Evolutionary conservation across 78 protist species (phyloP).

Genomic region (Speleostelium caveatum): DNA sequence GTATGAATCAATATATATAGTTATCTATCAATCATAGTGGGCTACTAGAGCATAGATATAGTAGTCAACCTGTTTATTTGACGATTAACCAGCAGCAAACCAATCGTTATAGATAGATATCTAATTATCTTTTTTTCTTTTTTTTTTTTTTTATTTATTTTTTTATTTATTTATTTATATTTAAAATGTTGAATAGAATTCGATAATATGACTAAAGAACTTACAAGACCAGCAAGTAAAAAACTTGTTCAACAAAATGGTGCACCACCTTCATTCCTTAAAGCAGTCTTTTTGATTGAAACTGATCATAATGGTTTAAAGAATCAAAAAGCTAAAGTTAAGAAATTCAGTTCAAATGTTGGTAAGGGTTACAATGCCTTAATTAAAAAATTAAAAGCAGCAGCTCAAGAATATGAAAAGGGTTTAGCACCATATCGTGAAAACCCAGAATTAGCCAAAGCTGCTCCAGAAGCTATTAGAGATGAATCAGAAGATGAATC

Average conservation of each 20-base stretch:
- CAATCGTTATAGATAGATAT: neutral
- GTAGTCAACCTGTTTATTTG: neutral
- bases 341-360: constrained; percentile 51
- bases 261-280: constrained; percentile 67
- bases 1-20: no score
- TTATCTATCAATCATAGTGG: neutral
- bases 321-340: constrained; percentile 12
- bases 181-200: constrained; percentile 33
- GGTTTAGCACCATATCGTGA: constrained; percentile 62
- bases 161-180: neutral
- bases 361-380: constrained; percentile 69
- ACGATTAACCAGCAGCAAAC: no score
- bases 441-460: constrained; percentile 45
- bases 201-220: constrained; percentile 51
- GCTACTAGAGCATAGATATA: neutral
- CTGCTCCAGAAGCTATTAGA: neutral
- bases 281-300: constrained; percentile 47
- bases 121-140: neutral
- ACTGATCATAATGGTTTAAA: neutral
- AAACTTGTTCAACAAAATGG: constrained; percentile 50
- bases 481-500: neutral
- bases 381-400: constrained; percentile 79
- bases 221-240: constrained; percentile 15
- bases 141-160: neutral
- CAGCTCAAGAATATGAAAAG: constrained; percentile 44